phyloP scores from a whole-genome alignment of 805 yeast genomes.

The Ogataea pilisensis region DNA sequence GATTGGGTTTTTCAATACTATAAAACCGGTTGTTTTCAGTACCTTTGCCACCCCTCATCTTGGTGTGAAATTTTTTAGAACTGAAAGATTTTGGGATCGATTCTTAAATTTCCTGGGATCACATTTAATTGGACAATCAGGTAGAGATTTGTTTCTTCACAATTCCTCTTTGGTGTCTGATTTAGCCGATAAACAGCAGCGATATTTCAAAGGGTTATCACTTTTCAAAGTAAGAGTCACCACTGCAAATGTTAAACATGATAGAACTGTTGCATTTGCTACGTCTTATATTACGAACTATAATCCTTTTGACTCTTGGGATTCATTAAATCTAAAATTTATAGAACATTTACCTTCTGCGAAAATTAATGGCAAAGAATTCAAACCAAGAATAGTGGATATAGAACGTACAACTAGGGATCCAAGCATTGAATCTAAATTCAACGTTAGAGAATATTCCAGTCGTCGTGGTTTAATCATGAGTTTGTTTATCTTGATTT shows the following conservation, averaged over 20 bases:
- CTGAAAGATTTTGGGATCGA: constrained; percentile 24
- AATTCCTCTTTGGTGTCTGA: constrained; percentile 44
- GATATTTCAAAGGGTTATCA: constrained; percentile 51
- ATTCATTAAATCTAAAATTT: constrained; percentile 42
- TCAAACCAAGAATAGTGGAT: constrained; percentile 49
- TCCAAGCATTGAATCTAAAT: constrained; percentile 4
- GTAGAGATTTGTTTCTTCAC: constrained; percentile 65
- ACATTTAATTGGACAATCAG: constrained; percentile 58
- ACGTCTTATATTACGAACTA: constrained; percentile 72
- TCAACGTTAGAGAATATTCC: constrained; percentile 4
- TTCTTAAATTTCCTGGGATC: constrained; percentile 51
- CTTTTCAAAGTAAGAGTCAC: constrained; percentile 53
- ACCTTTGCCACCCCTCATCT: constrained; percentile 82
- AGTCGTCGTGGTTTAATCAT: constrained; percentile 9
- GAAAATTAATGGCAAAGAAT: constrained; percentile 33
- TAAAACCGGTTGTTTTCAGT: constrained; percentile 59
- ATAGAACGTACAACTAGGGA: constrained; percentile 31
- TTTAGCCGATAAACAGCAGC: constrained; percentile 48
- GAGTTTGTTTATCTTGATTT: constrained; percentile 3
- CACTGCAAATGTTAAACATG: constrained; percentile 75
- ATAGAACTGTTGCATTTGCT: constrained; percentile 83
- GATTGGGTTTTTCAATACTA: constrained; percentile 46
- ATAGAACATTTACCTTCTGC: constrained; percentile 42
- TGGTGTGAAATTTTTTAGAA: constrained; percentile 49
- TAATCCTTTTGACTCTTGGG: constrained; percentile 66